Conservation (phyloP, 2,329 filamentous ascomycete genomes). For the Sporothrix brunneoviolacea region DNA sequence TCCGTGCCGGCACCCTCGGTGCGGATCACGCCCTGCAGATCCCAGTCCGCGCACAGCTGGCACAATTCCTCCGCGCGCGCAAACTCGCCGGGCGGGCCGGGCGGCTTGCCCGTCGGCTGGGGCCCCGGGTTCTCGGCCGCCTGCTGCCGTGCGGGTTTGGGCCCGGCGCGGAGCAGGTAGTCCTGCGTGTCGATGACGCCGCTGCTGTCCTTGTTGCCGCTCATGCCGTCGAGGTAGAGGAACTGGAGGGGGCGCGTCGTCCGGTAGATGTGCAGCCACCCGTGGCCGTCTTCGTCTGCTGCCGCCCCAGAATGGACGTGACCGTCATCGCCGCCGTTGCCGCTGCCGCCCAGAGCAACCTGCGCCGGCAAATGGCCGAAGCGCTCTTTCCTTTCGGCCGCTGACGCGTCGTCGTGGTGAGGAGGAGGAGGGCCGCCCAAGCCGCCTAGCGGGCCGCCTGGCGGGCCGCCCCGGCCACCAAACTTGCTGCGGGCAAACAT, state of each 20-base stretch:
- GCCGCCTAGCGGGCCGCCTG: neutral
- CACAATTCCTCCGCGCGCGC: slow-evolving; percentile 9
- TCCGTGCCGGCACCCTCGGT: slow-evolving; percentile 12
- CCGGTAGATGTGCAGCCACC: slow-evolving; percentile 61
- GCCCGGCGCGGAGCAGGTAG: slow-evolving; percentile 37
- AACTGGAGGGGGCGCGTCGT: slow-evolving; percentile 51
- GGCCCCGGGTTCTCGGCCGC: neutral
- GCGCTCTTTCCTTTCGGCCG: neutral
- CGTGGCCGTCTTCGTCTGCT: slow-evolving; percentile 24
- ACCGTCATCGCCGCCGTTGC: neutral
- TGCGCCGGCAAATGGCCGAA: neutral
- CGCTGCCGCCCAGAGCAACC: neutral
- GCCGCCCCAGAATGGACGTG: too few relatives aligned
- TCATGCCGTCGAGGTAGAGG: slow-evolving; percentile 56
- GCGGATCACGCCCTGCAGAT: slow-evolving; percentile 14
- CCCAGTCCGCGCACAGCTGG: slow-evolving; percentile 12
- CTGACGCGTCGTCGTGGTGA: neutral
- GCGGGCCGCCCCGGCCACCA: neutral
- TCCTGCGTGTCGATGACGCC: slow-evolving; percentile 66
- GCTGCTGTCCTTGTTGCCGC: slow-evolving; percentile 37
- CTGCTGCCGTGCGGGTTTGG: neutral
- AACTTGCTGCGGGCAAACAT: slow-evolving; percentile 45
- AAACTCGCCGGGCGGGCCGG: slow-evolving; percentile 12
- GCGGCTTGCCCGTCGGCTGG: neutral
- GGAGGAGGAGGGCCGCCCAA: neutral